These are phyloP conservation scores for Excoecaria cochinchinensis DNA, from an alignment of 345 rosid genomes.

Conservation along the genomic window DNA sequence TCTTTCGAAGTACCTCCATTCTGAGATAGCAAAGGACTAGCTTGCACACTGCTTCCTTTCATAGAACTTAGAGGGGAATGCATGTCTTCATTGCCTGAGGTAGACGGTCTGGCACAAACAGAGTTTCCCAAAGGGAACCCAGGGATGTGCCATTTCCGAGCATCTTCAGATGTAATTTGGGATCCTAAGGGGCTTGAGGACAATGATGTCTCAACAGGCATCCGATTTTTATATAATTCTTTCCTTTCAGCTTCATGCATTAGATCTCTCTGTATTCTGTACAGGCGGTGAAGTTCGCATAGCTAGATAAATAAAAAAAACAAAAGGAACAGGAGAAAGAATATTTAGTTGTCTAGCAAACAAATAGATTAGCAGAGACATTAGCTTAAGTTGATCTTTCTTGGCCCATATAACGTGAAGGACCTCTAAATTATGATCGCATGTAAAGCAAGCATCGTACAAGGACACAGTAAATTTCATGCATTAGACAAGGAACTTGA, in stretches of 20 bases:
- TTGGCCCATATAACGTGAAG: conserved; percentile 17
- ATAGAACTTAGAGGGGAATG: conserved; percentile 56
- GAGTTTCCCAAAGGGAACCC: conserved; percentile 58
- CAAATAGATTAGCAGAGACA: conserved; percentile 27
- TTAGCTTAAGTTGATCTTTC: conserved; percentile 15
- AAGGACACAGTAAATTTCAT: background rate
- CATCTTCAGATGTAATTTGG: conserved; percentile 53
- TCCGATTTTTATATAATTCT: conserved; percentile 37
- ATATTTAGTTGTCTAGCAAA: conserved; percentile 20
- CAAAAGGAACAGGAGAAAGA: conserved; percentile 16
- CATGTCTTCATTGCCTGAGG: conserved; percentile 43
- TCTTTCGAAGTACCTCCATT: conserved; percentile 56
- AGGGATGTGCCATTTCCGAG: conserved; percentile 64
- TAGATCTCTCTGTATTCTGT: conserved; percentile 58
- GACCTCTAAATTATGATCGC: background rate
- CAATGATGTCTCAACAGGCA: conserved; percentile 46
- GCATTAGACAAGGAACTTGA: conserved; percentile 4
- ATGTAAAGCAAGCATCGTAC: background rate
- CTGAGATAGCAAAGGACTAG: conserved; percentile 48
- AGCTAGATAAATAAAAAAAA: too few relatives aligned
- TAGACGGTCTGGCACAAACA: conserved; percentile 48
- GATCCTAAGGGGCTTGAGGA: conserved; percentile 59
- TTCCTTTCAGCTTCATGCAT: conserved; percentile 66
- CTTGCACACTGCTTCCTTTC: conserved; percentile 50
- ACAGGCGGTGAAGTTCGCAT: conserved; percentile 66